phyloP scores from a whole-genome alignment of 805 yeast genomes.

The Candida arabinofermentans region DNA sequence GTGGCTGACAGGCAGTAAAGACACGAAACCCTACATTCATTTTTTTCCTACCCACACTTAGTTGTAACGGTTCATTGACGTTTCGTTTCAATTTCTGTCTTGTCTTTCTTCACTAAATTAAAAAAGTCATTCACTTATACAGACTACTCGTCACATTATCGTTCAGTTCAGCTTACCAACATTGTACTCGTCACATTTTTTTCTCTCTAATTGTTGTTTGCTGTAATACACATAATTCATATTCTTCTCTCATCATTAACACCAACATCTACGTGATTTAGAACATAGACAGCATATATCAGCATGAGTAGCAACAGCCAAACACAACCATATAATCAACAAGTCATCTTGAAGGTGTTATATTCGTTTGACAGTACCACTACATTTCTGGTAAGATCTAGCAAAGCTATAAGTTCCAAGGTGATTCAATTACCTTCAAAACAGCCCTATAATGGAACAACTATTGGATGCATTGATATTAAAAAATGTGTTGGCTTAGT shows the following conservation, averaged over 20 bases:
- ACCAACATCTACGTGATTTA: background rate
- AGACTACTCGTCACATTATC: no score
- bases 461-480: constrained; percentile 39
- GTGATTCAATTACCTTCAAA: constrained; percentile 39
- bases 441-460: constrained; percentile 39
- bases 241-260: background rate
- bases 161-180: no score
- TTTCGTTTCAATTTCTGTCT: no score
- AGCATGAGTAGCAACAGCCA: constrained; percentile 17
- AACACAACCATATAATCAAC: constrained; percentile 22
- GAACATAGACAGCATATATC: background rate
- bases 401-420: constrained; percentile 32
- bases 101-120: no score
- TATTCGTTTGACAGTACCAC: constrained; percentile 41
- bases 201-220: no score
- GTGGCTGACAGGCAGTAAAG: background rate
- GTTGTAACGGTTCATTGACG: no score
- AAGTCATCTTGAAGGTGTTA: constrained; percentile 33
- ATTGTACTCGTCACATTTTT: no score
- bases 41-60: no score
- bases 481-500: constrained; percentile 43
- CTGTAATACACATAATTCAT: no score
- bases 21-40: constrained; percentile 13
- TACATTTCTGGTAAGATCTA: constrained; percentile 39
- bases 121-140: no score